Evolutionary conservation across 2,329 filamentous ascomycete species (phyloP).

Genomic region (Albophoma yamanashiensis): DNA sequence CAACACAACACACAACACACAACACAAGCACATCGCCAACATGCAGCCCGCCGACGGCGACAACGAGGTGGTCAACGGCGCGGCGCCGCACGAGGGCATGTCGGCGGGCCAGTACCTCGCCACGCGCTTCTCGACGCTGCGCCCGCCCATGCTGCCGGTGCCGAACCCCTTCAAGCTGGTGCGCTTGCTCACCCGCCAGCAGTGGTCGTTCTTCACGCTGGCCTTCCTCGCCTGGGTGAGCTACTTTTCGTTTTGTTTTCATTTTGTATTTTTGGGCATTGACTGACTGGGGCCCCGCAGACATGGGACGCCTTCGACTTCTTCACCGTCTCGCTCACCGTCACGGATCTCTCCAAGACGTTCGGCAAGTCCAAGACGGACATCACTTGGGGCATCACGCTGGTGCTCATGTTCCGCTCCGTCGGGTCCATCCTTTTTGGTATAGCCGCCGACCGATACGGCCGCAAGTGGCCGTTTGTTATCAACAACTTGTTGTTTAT

Average conservation of each 20-base stretch:
- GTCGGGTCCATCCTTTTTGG: constrained; percentile 44
- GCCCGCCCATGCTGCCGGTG: constrained; percentile 43
- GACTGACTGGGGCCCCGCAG: constrained; percentile 21
- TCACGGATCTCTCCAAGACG: constrained; percentile 38
- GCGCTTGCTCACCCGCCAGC: constrained; percentile 33
- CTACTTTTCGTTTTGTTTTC: not conserved
- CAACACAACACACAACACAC: too few relatives aligned
- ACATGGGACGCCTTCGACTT: constrained; percentile 58
- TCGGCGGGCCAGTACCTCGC: constrained; percentile 32
- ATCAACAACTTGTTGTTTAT: constrained; percentile 66
- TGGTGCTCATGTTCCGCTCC: constrained; percentile 51
- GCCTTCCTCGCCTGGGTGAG: constrained; percentile 47
- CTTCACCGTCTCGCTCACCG: constrained; percentile 52
- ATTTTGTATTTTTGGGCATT: not conserved
- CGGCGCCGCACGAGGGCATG: constrained; percentile 38
- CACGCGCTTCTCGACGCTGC: constrained; percentile 44
- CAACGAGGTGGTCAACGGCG: not conserved
- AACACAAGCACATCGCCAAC: not conserved
- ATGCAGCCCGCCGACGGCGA: not conserved
- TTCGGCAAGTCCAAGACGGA: constrained; percentile 45
- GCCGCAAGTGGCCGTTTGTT: constrained; percentile 62
- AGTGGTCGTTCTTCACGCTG: constrained; percentile 46
- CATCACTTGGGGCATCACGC: constrained; percentile 54
- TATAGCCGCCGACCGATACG: constrained; percentile 44
- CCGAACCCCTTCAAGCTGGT: constrained; percentile 42